Percentiles rank a stretch among this genome's conserved stretches.
Conservation (phyloP, 169 alveolate species). For the Toxoplasma gondii region DNA sequence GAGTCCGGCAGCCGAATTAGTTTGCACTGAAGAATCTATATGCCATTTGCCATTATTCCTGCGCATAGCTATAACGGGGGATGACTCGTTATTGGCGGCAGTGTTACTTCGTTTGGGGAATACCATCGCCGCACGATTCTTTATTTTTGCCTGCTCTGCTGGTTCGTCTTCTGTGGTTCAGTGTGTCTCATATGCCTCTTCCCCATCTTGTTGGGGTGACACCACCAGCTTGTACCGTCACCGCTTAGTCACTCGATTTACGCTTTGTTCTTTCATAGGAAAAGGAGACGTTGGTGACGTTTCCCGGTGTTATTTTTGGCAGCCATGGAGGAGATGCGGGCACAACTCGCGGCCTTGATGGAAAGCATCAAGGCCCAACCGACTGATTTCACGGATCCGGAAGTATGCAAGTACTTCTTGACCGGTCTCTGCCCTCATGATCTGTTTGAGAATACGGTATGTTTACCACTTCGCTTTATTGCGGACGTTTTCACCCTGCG, state of each 20-base stretch:
- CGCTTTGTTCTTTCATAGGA: not conserved
- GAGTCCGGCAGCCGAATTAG: no score
- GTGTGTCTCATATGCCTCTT: no score
- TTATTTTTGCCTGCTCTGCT: no score
- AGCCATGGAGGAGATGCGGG: constrained; percentile 46
- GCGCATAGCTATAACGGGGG: no score
- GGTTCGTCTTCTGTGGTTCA: no score
- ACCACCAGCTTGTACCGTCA: not conserved
- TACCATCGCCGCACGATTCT: no score
- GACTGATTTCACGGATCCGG: constrained; percentile 78
- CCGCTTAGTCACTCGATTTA: not conserved
- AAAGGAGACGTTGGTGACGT: not conserved
- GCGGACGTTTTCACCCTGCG: not conserved
- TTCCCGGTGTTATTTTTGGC: not conserved
- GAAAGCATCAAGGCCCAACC: constrained; percentile 46
- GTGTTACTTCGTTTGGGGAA: no score
- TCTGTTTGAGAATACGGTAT: constrained; percentile 84
- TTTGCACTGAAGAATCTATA: no score
- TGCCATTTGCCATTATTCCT: no score
- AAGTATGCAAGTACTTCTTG: constrained; percentile 82
- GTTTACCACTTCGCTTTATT: not conserved
- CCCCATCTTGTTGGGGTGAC: no score
- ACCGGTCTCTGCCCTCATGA: constrained; percentile 88
- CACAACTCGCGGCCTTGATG: constrained; percentile 48
- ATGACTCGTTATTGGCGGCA: no score